Base-by-base conservation (phyloP, 176 grass and related monocot genomes). In the Zea luxurians region DNA sequence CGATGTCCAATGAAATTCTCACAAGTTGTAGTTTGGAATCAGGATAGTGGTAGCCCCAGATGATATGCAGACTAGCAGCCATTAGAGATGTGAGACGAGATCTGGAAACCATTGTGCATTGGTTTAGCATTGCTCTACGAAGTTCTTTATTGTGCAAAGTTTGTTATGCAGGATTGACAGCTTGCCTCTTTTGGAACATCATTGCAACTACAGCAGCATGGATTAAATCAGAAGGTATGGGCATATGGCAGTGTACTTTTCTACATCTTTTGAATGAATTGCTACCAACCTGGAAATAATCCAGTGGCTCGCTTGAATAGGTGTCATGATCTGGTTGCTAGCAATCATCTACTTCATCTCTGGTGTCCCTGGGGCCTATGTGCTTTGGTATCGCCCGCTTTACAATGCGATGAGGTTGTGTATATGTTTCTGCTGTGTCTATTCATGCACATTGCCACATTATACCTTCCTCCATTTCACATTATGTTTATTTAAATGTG, bases 361-460 rank as follows among this genome's bases (percentile, higher is more conserved):
- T 49, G 95, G 95, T 88, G 87, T 92, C 50, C 95, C 95, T 68
- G 91, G 89, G 68, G 95, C 91, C 13, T 98, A 86, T 78, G 69
- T 98, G 58, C 77, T 98, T 63, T 98, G 95, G 95, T 98, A 98
- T 78, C 74, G 87, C n/a, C 95, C 95, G 10, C 95, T 98, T 83
- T 98, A 98, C 71, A 91, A 91, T 65, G 91, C 91, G 2, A 98
- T 98, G 91, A 94, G 95, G 95, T 97, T 61, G 59, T 66, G 43
- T 52, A 48, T 66, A 72, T 35, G 64, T 71, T 64, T 81, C 11
- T 54, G 35, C 21, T 52, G 70, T 74, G 50, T 21, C 44, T 86
- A 59, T 81, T 64, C 18, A 37, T 76, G 53, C 36, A 41, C 9
- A 54, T 58, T 48, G 34, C 41, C 41, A 41, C 18, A 66, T 64